Percentiles rank a stretch among this genome's conserved stretches.
Conservation (phyloP, 176 grass and related monocot species). For the Alopecurus myosuroides region DNA sequence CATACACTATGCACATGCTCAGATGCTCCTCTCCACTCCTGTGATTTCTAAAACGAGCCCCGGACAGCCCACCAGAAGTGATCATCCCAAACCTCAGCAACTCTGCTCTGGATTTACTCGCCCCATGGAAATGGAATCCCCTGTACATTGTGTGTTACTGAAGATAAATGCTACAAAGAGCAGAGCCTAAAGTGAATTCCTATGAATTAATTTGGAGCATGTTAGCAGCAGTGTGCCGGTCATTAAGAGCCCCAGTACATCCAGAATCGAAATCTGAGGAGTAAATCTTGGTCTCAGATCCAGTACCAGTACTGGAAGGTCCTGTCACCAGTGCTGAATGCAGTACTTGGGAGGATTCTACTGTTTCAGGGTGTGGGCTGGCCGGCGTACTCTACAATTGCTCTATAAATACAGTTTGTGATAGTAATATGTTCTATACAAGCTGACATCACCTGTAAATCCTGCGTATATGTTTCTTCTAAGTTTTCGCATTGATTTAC, state of each 20-base stretch:
- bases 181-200: neutral
- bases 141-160: constrained; percentile 28
- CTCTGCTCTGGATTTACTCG: neutral
- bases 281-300: constrained; percentile 21
- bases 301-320: neutral
- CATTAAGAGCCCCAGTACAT: neutral
- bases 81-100: too few species aligned
- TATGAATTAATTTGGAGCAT: neutral
- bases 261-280: neutral
- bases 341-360: constrained; percentile 26
- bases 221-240: neutral
- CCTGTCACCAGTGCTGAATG: constrained; percentile 2
- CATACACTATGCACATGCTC: neutral
- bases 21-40: neutral
- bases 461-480: too few species aligned
- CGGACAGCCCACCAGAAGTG: too few species aligned
- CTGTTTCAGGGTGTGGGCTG: neutral
- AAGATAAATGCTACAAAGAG: neutral
- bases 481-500: too few species aligned
- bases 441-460: too few species aligned
- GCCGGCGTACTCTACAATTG: neutral
- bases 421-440: neutral
- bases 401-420: neutral
- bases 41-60: neutral
- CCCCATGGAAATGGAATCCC: constrained; percentile 31